Evolutionary conservation across 306 rosid species (phyloP).

Genomic region (Crotalaria pallida): DNA sequence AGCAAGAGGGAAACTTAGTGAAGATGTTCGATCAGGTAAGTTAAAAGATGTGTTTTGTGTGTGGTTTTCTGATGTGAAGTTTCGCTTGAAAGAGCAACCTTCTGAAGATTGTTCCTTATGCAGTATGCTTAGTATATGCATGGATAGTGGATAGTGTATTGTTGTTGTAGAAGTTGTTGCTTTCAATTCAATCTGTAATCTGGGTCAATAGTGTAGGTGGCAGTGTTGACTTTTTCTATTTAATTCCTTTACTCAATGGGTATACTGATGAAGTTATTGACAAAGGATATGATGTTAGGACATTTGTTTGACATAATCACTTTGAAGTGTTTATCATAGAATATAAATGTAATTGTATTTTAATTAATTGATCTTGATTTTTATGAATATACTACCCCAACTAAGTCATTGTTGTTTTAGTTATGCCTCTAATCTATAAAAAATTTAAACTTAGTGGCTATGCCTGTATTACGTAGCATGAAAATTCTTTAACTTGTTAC

Average conservation of each 20-base stretch:
- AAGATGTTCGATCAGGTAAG: constrained; percentile 98
- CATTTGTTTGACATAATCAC: constrained; percentile 6
- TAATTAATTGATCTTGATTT: neutral
- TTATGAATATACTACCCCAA: neutral
- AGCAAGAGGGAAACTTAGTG: constrained; percentile 80
- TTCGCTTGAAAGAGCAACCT: neutral
- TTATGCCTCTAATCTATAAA: constrained; percentile 6
- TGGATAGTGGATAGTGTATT: neutral
- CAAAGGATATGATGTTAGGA: neutral
- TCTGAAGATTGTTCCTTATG: neutral
- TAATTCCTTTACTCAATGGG: neutral
- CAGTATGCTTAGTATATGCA: neutral
- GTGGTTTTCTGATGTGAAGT: constrained; percentile 5
- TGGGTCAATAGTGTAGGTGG: neutral
- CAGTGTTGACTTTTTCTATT: neutral
- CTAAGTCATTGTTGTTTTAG: neutral
- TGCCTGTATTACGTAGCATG: neutral
- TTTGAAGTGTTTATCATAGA: neutral
- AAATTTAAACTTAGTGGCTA: neutral
- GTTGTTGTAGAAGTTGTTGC: neutral
- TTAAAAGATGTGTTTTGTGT: constrained; percentile 7
- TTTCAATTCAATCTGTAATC: constrained; percentile 2
- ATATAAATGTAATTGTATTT: neutral
- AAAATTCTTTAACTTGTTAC: constrained; percentile 5
- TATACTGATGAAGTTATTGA: constrained; percentile 1